phyloP scores from a whole-genome alignment of 2,329 filamentous ascomycete genomes.

The Stenocarpella maydis region DNA sequence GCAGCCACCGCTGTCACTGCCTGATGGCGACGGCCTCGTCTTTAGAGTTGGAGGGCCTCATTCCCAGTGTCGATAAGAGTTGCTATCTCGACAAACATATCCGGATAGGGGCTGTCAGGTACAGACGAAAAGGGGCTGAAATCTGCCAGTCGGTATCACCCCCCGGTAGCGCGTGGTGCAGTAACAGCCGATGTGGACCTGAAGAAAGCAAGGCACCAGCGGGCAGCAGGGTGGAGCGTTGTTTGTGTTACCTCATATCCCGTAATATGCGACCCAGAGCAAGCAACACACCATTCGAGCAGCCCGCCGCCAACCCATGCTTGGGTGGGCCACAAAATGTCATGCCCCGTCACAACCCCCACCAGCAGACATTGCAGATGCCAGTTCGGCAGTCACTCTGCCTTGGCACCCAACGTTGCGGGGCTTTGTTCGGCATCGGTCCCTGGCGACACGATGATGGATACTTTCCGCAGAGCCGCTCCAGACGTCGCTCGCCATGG shows the following conservation, averaged over 20 bases:
- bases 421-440: too few species aligned
- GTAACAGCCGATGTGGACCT: slow-evolving; percentile 3
- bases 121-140: slow-evolving; percentile 13
- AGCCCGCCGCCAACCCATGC: not conserved
- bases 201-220: not conserved
- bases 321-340: not conserved
- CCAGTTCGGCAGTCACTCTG: too few species aligned
- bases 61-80: slow-evolving; percentile 6
- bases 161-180: slow-evolving; percentile 14
- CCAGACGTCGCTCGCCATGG: not conserved
- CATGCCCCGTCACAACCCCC: not conserved
- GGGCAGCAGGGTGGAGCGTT: not conserved
- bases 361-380: slow-evolving; percentile 7
- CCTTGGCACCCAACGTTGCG: too few species aligned
- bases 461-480: slow-evolving; percentile 7
- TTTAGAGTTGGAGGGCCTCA: slow-evolving; percentile 18
- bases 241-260: slow-evolving; percentile 9
- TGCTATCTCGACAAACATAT: slow-evolving; percentile 20
- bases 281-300: slow-evolving; percentile 14
- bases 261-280: slow-evolving; percentile 10
- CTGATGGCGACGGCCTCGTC: not conserved
- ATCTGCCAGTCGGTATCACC: not conserved
- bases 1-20: not conserved
- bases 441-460: not conserved
- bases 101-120: slow-evolving; percentile 6